These are phyloP conservation scores for Phialophora expanda DNA, from an alignment of 2,329 filamentous ascomycete species.

Conservation along the genomic window DNA sequence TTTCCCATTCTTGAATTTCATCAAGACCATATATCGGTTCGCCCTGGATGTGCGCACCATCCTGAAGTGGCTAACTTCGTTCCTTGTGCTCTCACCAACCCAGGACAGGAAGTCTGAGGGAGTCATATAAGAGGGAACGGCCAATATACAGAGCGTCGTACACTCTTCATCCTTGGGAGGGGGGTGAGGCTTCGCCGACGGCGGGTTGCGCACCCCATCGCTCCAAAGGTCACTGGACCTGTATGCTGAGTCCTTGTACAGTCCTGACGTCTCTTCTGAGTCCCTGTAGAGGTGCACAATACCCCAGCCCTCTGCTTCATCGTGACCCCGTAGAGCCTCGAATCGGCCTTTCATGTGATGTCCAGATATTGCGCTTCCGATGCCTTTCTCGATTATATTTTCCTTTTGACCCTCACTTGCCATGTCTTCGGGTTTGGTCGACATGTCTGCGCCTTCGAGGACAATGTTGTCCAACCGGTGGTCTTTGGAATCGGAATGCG, in stretches of 20 bases:
- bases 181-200: constrained; percentile 30
- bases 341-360: constrained; percentile 83
- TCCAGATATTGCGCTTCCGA: constrained; percentile 63
- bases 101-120: constrained; percentile 90
- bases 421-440: constrained; percentile 19
- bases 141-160: constrained; percentile 88
- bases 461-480: constrained; percentile 81
- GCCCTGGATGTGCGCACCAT: constrained; percentile 88
- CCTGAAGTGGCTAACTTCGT: constrained; percentile 88
- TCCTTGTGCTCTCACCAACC: constrained; percentile 83
- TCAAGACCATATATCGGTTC: constrained; percentile 91
- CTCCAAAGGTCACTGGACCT: constrained; percentile 37
- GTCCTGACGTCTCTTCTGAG: constrained; percentile 70
- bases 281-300: constrained; percentile 94
- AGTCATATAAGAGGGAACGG: constrained; percentile 91
- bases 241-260: constrained; percentile 57
- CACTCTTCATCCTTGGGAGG: constrained; percentile 65
- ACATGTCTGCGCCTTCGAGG: constrained; percentile 81
- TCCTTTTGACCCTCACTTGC: constrained; percentile 34
- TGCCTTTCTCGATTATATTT: constrained; percentile 53
- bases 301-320: constrained; percentile 75
- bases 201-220: constrained; percentile 34
- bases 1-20: constrained; percentile 83
- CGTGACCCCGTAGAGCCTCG: constrained; percentile 73
- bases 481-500: constrained; percentile 55